phyloP scores from a whole-genome alignment of 306 rosid species.

The Inga oerstediana region DNA sequence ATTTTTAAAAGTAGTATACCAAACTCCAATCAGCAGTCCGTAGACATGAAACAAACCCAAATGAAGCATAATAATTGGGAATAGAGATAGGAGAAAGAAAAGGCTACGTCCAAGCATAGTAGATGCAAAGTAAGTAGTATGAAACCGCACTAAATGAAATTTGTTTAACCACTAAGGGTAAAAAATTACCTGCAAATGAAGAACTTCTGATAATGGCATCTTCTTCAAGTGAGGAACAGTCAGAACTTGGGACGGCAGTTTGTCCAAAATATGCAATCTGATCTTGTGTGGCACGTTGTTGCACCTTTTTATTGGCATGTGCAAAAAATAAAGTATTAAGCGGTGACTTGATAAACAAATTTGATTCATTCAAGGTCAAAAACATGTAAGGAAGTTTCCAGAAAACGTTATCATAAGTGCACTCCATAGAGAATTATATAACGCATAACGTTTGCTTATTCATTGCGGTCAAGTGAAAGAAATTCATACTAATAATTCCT shows the following conservation, averaged over 20 bases:
- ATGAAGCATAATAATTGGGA: slow-evolving; percentile 12
- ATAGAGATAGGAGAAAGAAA: background rate
- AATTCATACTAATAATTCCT: background rate
- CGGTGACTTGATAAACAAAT: slow-evolving; percentile 22
- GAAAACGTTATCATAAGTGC: slow-evolving; percentile 8
- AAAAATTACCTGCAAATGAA: slow-evolving; percentile 85
- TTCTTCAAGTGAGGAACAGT: slow-evolving; percentile 82
- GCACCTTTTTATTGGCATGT: slow-evolving; percentile 62
- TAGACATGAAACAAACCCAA: slow-evolving; percentile 6
- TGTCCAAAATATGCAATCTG: slow-evolving; percentile 99
- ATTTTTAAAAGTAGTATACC: background rate
- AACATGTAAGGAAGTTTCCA: slow-evolving; percentile 20
- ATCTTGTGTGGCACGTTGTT: slow-evolving; percentile 91
- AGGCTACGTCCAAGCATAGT: slow-evolving; percentile 1
- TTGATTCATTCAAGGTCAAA: slow-evolving; percentile 9
- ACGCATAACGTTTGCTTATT: background rate
- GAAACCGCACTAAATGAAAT: slow-evolving; percentile 19
- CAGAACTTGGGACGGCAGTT: slow-evolving; percentile 92
- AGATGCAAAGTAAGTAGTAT: slow-evolving; percentile 18
- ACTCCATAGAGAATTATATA: slow-evolving; percentile 1
- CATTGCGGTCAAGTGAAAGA: background rate
- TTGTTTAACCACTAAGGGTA: background rate
- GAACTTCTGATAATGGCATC: slow-evolving; percentile 79
- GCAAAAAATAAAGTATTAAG: slow-evolving; percentile 22
- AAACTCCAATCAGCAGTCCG: background rate